Base-by-base conservation (phyloP, 148 eudicot species). In the Tetragonia tetragonoides region DNA sequence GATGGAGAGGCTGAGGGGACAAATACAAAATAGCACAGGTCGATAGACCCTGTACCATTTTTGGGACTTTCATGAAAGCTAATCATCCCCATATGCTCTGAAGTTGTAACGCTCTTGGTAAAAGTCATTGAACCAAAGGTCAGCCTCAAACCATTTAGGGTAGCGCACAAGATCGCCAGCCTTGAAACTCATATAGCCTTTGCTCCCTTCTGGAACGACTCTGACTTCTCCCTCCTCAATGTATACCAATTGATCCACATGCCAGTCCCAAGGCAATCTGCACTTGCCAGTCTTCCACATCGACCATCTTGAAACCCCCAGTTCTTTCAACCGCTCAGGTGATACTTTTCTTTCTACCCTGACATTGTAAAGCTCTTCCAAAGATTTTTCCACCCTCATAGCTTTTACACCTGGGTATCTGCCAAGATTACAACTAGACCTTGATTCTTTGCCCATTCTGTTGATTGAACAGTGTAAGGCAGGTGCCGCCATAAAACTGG, bases 101-200 rank as follows among this genome's bases (percentile, higher is more conserved):
- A 93, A 95, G 51, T 93, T 91, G 71, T 91, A 95, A 6, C 98
- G 88, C 76, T 95, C 99, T 81, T 90, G 97, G 83, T 95, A 95
- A 77, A 81, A 93, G 65, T 68, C 93, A 51, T 95, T 95, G 40
- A 95, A 95, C 87, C 85, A 95, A 18, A 95, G 90, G 72, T 95
- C 98, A 78, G 99, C 98, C 83, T 95, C 99, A 14, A 95, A 93
- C 99, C 99, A 95, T 86, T 93, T 95, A 15, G 98, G 99, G 74
- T 95, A 95, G 2, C 97, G 90, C 14, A 95, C 91, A 61, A 95
- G 95, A 74, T 95, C 99, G 40, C 99, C 99, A 6, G 99, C 99
- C 54, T 84, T 82, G 61, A 95, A 95, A 51, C 83, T 84, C 98
- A 95, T 93, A 80, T 76, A 93, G 0, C 76, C 77, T 59, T 93